Percentiles rank a stretch among this genome's conserved stretches.
Conservation (phyloP, 306 rosid genomes). For the Clitoria ternatea region DNA sequence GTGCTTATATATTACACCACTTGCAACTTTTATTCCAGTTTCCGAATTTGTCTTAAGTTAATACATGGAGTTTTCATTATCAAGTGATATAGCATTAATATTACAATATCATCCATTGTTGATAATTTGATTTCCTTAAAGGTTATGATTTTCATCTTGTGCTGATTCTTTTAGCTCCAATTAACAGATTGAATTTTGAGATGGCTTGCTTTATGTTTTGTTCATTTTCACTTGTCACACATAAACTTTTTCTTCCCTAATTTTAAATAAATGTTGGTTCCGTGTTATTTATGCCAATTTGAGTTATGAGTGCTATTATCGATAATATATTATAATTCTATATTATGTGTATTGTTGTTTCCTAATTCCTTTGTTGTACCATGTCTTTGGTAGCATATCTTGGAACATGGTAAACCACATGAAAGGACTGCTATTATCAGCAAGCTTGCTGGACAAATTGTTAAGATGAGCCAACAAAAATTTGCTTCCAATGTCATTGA, state of each 20-base stretch:
- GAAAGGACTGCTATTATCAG: slow-evolving; percentile 75
- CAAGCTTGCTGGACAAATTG: slow-evolving; percentile 96
- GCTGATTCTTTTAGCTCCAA: neutral
- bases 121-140: neutral
- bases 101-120: neutral
- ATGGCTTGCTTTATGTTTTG: neutral
- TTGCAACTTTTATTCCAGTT: slow-evolving; percentile 5
- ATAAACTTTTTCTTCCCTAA: too few relatives aligned
- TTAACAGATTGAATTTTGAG: slow-evolving; percentile 3
- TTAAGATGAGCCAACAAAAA: slow-evolving; percentile 97
- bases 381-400: slow-evolving; percentile 62
- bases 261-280: neutral
- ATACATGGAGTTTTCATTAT: neutral
- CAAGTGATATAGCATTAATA: neutral
- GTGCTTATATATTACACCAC: neutral
- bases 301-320: neutral
- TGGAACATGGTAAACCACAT: slow-evolving; percentile 71
- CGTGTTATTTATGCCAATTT: neutral
- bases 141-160: neutral
- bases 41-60: neutral
- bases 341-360: neutral
- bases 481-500: slow-evolving; percentile 98
- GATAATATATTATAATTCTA: neutral
- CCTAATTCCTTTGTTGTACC: neutral
- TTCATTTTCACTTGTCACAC: neutral